Evolutionary conservation across 352 stramenopile genomes (phyloP).

Genomic region (Phytophthora podocarpi): DNA sequence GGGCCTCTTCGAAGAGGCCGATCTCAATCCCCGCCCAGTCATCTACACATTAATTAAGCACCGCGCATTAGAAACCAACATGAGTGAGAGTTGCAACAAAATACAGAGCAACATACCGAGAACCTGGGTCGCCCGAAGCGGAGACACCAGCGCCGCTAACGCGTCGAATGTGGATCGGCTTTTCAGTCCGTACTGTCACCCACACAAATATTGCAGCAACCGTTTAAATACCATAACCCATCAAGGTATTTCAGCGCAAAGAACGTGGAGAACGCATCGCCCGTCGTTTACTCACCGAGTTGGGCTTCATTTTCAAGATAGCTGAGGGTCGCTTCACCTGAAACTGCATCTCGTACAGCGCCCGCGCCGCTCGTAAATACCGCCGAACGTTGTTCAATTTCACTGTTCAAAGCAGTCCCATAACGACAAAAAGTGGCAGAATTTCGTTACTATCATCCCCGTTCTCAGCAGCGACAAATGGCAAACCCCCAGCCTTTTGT

Average conservation of each 20-base stretch:
- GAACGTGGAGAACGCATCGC: neutral
- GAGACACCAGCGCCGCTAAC: constrained; percentile 65
- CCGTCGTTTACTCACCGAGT: constrained; percentile 36
- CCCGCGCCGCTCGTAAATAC: constrained; percentile 64
- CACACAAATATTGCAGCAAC: neutral
- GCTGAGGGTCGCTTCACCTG: constrained; percentile 74
- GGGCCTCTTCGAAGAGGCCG: constrained; percentile 77
- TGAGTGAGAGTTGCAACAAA: neutral
- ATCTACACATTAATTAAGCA: constrained; percentile 45
- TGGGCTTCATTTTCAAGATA: constrained; percentile 78
- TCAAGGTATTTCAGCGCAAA: neutral
- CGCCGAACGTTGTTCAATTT: constrained; percentile 60
- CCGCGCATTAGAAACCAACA: constrained; percentile 1
- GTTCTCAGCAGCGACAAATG: neutral
- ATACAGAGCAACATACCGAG: constrained; percentile 48
- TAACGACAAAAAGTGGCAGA: neutral
- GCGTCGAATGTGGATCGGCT: constrained; percentile 70
- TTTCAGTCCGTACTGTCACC: constrained; percentile 70
- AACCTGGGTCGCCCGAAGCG: constrained; percentile 66
- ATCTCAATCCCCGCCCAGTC: constrained; percentile 79
- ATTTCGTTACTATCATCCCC: neutral
- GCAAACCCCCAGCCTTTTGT: neutral
- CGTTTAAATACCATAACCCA: neutral
- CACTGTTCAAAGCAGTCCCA: constrained; percentile 32
- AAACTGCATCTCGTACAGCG: constrained; percentile 78